Conservation (phyloP, 371 early-diverging fungal genomes). For the Paraphysoderma sedebokerense region DNA sequence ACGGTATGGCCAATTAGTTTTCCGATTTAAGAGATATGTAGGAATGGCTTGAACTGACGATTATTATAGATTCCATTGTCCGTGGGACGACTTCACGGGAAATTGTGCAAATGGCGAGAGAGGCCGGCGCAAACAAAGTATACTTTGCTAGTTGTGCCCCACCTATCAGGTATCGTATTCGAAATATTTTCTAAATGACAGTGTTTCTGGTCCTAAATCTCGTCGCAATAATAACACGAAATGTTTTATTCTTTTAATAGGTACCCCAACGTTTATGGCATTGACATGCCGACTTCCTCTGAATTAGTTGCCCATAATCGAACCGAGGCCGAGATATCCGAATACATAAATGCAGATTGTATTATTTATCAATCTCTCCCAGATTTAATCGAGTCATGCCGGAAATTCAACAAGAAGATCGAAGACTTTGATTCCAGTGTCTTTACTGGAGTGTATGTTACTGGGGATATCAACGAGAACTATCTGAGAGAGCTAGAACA, state of each 20-base stretch:
- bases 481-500: slow-evolving; percentile 62
- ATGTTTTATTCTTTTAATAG: too few species aligned
- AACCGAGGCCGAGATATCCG: slow-evolving; percentile 63
- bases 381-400: slow-evolving; percentile 60
- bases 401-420: slow-evolving; percentile 63
- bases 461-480: slow-evolving; percentile 61
- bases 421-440: slow-evolving; percentile 81
- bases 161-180: slow-evolving; percentile 43
- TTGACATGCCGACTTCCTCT: slow-evolving; percentile 89
- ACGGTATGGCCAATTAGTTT: slow-evolving; percentile 33
- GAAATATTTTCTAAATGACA: background rate
- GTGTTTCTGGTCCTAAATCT: background rate
- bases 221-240: slow-evolving; percentile 3
- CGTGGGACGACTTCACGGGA: slow-evolving; percentile 94
- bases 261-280: slow-evolving; percentile 95
- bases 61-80: slow-evolving; percentile 71
- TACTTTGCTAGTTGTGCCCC: slow-evolving; percentile 96
- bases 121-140: slow-evolving; percentile 92
- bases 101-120: slow-evolving; percentile 95
- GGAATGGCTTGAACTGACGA: background rate
- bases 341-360: slow-evolving; percentile 74
- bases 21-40: background rate
- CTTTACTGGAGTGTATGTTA: slow-evolving; percentile 81
- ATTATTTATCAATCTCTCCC: slow-evolving; percentile 78
- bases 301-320: slow-evolving; percentile 78